A percentile compares a stretch with the other conserved stretches of the same genome.
These are phyloP conservation scores for Solanum chacoense DNA, from an alignment of 305 asterid genomes.

Conservation along the genomic window DNA sequence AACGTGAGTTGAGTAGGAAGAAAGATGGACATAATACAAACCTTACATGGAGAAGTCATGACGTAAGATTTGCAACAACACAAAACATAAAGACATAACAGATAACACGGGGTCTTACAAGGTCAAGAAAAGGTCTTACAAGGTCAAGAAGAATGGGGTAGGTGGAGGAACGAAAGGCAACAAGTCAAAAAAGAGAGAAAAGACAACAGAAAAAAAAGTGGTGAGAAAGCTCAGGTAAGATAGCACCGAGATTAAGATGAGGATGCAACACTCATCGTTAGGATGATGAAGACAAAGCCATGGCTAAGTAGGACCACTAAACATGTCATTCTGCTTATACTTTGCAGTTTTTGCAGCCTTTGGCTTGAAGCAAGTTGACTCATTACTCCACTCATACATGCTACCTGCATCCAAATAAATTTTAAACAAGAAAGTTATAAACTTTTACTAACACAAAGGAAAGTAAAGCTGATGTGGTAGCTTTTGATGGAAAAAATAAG, in stretches of 20 bases:
- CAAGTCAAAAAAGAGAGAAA: conserved; percentile 27
- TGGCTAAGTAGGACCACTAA: background rate
- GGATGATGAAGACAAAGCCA: background rate
- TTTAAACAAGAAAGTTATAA: background rate
- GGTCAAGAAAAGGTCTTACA: conserved; percentile 99
- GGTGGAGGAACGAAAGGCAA: conserved; percentile 29
- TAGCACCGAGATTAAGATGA: conserved; percentile 50
- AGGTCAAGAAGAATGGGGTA: conserved; percentile 66
- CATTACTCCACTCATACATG: conserved; percentile 17
- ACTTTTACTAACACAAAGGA: background rate
- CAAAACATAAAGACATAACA: background rate
- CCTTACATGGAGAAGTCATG: conserved; percentile 11
- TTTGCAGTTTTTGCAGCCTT: conserved; percentile 2
- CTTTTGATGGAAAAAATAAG: background rate
- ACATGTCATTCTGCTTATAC: conserved; percentile 16
- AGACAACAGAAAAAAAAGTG: background rate
- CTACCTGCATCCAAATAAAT: conserved; percentile 23
- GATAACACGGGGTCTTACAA: conserved; percentile 57
- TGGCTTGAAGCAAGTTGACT: background rate
- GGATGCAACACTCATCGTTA: background rate
- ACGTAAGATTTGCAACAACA: background rate
- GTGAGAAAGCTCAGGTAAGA: conserved; percentile 65
- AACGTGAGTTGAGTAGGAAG: conserved; percentile 40
- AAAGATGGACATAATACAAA: background rate
- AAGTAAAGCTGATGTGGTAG: background rate